phyloP scores from a whole-genome alignment of 179 eudicot genomes.

The Silene coronaria region DNA sequence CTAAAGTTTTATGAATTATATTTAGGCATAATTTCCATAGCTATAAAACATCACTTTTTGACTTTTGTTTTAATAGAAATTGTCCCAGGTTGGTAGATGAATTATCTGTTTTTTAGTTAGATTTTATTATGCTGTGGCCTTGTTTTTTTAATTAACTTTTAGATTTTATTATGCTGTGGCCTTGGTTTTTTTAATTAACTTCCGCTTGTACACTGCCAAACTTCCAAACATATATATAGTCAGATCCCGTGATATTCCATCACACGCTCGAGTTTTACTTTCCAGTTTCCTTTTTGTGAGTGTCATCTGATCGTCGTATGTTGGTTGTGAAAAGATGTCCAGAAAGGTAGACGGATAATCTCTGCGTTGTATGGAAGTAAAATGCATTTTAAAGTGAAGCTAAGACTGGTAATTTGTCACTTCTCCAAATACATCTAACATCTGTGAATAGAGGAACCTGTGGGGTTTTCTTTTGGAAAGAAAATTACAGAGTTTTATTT shows the following conservation, averaged over 20 bases:
- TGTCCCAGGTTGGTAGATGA: too few species aligned
- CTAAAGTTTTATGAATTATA: background rate
- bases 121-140: background rate
- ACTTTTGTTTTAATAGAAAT: background rate
- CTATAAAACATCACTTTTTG: background rate
- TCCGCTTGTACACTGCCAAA: conserved; percentile 4
- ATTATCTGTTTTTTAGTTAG: background rate
- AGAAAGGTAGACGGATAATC: background rate
- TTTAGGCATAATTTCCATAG: background rate
- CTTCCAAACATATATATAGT: background rate
- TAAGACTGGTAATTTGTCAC: background rate
- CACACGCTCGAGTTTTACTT: background rate
- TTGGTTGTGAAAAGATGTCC: background rate
- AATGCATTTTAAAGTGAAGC: background rate
- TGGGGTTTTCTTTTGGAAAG: background rate
- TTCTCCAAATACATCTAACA: background rate
- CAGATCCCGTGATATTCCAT: background rate
- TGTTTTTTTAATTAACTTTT: background rate
- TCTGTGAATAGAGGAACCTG: background rate
- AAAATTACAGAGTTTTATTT: background rate
- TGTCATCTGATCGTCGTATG: background rate
- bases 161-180: background rate
- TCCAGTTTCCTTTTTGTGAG: background rate
- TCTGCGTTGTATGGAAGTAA: background rate
- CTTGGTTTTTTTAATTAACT: background rate